phyloP scores from a whole-genome alignment of 1,139 yeast genomes.

The Arxiozyma telluris region DNA sequence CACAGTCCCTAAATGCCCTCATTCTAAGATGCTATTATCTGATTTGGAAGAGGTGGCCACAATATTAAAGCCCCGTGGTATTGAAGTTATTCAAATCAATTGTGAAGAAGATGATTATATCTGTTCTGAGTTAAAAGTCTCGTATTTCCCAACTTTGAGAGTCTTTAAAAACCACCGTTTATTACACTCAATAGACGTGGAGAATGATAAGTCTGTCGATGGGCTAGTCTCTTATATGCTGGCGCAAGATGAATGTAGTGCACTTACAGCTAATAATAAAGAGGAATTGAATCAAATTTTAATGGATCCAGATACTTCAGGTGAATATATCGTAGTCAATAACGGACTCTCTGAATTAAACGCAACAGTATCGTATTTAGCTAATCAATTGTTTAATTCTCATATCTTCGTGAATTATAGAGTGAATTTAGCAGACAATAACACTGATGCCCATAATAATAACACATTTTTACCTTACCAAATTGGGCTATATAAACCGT shows the following conservation, averaged over 20 bases:
- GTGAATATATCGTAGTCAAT: conserved; percentile 19
- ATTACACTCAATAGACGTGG: conserved; percentile 47
- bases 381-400: conserved; percentile 18
- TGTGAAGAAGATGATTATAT: conserved; percentile 78
- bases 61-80: conserved; percentile 49
- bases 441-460: not conserved
- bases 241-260: conserved; percentile 78
- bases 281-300: conserved; percentile 39
- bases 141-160: conserved; percentile 88
- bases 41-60: conserved; percentile 82
- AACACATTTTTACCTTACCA: not conserved
- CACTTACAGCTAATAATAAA: conserved; percentile 45
- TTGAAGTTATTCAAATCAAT: conserved; percentile 83
- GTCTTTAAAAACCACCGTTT: conserved; percentile 59
- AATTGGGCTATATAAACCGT: conserved; percentile 12
- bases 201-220: conserved; percentile 74
- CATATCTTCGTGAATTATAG: conserved; percentile 16
- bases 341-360: conserved; percentile 20
- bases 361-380: conserved; percentile 21
- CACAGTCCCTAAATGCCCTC: conserved; percentile 99
- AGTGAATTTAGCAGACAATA: not conserved
- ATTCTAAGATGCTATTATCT: conserved; percentile 88
- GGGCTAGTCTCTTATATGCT: conserved; percentile 72
- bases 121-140: conserved; percentile 65
- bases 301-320: conserved; percentile 4